These are phyloP conservation scores for Plasmodium knowlesi DNA, from an alignment of 169 alveolate species.

Conservation along the genomic window DNA sequence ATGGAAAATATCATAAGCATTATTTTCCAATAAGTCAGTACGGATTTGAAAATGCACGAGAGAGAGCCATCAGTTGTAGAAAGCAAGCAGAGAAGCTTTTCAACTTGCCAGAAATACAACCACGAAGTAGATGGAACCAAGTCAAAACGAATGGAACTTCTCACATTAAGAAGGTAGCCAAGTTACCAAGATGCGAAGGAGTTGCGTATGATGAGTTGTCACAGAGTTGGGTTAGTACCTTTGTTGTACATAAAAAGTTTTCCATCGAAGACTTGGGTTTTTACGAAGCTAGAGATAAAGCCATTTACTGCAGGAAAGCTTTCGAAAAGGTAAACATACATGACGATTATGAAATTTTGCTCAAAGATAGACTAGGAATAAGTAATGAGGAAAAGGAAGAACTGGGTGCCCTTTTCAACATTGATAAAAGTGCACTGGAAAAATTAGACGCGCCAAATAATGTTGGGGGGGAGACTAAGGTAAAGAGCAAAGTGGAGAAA, in stretches of 20 bases:
- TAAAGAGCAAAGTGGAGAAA: constrained; percentile 26
- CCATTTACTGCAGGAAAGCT: constrained; percentile 64
- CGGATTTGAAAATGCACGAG: constrained; percentile 72
- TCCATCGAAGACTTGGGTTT: constrained; percentile 68
- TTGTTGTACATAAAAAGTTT: constrained; percentile 74
- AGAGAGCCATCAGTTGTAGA: constrained; percentile 70
- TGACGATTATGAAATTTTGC: constrained; percentile 60
- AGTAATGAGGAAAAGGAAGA: constrained; percentile 58
- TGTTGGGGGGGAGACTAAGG: not conserved
- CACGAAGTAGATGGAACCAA: constrained; percentile 73
- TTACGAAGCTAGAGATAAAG: constrained; percentile 61
- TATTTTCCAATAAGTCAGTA: constrained; percentile 73
- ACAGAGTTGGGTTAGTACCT: constrained; percentile 73
- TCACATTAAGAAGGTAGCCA: constrained; percentile 55
- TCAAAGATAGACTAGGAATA: constrained; percentile 46
- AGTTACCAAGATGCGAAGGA: constrained; percentile 73
- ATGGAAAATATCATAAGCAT: constrained; percentile 72
- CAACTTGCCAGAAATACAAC: constrained; percentile 70
- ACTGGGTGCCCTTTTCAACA: constrained; percentile 9
- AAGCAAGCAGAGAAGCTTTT: constrained; percentile 70
- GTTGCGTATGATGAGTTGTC: constrained; percentile 73
- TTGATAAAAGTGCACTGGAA: constrained; percentile 62
- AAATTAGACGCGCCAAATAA: not conserved
- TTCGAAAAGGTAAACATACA: constrained; percentile 50
- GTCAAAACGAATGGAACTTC: constrained; percentile 58